These are phyloP conservation scores for Hebeloma cylindrosporum DNA, from an alignment of 768 basidiomycete genomes.

Conservation along the genomic window DNA sequence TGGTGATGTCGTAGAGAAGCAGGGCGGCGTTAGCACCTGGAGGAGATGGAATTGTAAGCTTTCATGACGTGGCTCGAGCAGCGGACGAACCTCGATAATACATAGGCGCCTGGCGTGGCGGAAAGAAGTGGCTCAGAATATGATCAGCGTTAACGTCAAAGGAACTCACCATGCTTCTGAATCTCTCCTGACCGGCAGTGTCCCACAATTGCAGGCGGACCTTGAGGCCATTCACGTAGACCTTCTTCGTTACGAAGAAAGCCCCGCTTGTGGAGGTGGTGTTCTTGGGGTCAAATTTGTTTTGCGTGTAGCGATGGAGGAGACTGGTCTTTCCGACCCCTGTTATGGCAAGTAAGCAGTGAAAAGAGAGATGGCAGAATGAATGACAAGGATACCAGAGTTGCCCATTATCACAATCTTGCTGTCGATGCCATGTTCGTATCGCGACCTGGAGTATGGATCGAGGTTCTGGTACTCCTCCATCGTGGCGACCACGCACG, in stretches of 20 bases:
- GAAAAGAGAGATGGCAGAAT: constrained; percentile 1
- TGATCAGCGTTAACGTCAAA: constrained; percentile 15
- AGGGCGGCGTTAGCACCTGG: constrained; percentile 90
- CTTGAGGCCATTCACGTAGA: constrained; percentile 79
- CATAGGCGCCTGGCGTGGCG: constrained; percentile 74
- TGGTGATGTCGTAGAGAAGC: constrained; percentile 94
- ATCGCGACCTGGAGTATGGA: constrained; percentile 66
- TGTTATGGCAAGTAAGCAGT: constrained; percentile 27
- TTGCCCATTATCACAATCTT: constrained; percentile 97
- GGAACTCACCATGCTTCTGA: constrained; percentile 77
- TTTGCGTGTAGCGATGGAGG: constrained; percentile 86
- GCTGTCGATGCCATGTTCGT: constrained; percentile 85
- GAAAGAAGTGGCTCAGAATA: constrained; percentile 16
- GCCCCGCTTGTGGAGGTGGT: constrained; percentile 91
- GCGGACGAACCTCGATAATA: constrained; percentile 72
- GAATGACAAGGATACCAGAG: constrained; percentile 35
- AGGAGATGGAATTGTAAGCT: constrained; percentile 15
- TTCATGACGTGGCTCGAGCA: constrained; percentile 19
- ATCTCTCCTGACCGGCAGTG: constrained; percentile 92
- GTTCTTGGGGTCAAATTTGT: constrained; percentile 86
- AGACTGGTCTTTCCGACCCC: constrained; percentile 94
- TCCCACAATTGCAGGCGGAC: constrained; percentile 91
- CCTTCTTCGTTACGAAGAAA: constrained; percentile 93
- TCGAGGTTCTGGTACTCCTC: constrained; percentile 55
- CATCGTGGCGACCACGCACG: constrained; percentile 39